Conservation (phyloP, 805 yeast genomes). For the Candida multigemmis region DNA sequence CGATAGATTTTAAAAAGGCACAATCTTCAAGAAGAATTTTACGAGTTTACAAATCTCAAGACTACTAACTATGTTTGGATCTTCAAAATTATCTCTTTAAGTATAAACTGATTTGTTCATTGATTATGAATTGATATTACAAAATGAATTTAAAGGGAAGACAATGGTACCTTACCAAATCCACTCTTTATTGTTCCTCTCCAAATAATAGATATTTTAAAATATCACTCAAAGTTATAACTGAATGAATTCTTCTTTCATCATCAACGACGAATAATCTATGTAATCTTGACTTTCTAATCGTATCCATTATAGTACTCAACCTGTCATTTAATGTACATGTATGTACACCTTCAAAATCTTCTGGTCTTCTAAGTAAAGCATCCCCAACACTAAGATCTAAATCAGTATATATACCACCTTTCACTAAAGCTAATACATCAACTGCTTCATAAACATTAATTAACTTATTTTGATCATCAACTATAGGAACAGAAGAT, state of each 20-base stretch:
- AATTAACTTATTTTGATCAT: constrained; percentile 55
- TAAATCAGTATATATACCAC: constrained; percentile 87
- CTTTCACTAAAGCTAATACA: constrained; percentile 84
- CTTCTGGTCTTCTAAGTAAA: constrained; percentile 84
- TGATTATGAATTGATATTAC: too few species aligned
- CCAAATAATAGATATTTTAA: constrained; percentile 72
- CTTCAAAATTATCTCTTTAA: too few species aligned
- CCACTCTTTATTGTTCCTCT: too few species aligned
- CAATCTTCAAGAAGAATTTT: too few species aligned
- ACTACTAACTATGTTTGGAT: too few species aligned
- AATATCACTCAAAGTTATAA: constrained; percentile 86
- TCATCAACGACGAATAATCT: constrained; percentile 87
- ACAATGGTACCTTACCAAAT: too few species aligned
- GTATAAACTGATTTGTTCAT: too few species aligned
- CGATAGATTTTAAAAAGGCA: too few species aligned
- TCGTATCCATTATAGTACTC: constrained; percentile 86
- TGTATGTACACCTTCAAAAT: constrained; percentile 95
- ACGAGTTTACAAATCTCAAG: too few species aligned
- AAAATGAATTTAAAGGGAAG: too few species aligned
- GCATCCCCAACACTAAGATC: constrained; percentile 94
- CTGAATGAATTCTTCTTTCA: constrained; percentile 69
- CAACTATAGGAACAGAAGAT: constrained; percentile 88
- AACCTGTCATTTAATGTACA: constrained; percentile 83
- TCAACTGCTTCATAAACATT: constrained; percentile 96
- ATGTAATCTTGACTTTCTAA: constrained; percentile 83